Conservation (phyloP, 805 yeast genomes). For the Millerozyma acaciae region DNA sequence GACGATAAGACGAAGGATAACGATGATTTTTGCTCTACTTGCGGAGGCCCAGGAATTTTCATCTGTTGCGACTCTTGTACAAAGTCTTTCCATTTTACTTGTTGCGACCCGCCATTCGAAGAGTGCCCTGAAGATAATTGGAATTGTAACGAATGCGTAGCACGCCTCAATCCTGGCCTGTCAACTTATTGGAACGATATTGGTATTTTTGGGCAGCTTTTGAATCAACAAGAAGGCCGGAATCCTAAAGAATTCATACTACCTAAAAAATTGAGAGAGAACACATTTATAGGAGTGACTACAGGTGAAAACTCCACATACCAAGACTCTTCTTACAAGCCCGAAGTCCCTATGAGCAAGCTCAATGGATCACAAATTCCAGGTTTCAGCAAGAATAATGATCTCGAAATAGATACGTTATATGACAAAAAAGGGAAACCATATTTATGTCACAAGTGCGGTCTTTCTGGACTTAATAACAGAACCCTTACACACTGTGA, state of each 20-base stretch:
- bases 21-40: conserved; percentile 87
- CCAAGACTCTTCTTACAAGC: conserved; percentile 35
- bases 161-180: conserved; percentile 31
- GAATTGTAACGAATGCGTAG: conserved; percentile 77
- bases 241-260: conserved; percentile 42
- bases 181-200: conserved; percentile 25
- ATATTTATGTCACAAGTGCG: conserved; percentile 72
- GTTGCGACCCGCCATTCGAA: conserved; percentile 86
- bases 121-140: conserved; percentile 87
- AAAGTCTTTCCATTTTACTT: conserved; percentile 82
- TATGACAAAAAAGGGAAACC: conserved; percentile 69
- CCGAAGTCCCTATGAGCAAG: conserved; percentile 42
- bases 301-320: conserved; percentile 72
- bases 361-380: conserved; percentile 30
- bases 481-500: conserved; percentile 70
- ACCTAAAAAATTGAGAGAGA: conserved; percentile 65
- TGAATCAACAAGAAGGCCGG: conserved; percentile 63
- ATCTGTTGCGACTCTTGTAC: conserved; percentile 95
- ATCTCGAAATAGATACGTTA: conserved; percentile 57
- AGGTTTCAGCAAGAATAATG: conserved; percentile 44
- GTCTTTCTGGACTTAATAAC: conserved; percentile 58
- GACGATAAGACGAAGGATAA: conserved; percentile 37
- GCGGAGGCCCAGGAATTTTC: conserved; percentile 86
- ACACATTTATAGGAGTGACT: conserved; percentile 63
- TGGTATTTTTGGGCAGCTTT: conserved; percentile 54